Base-by-base conservation (phyloP, 2,329 filamentous ascomycete genomes). In the Dichotomopilus funicola region DNA sequence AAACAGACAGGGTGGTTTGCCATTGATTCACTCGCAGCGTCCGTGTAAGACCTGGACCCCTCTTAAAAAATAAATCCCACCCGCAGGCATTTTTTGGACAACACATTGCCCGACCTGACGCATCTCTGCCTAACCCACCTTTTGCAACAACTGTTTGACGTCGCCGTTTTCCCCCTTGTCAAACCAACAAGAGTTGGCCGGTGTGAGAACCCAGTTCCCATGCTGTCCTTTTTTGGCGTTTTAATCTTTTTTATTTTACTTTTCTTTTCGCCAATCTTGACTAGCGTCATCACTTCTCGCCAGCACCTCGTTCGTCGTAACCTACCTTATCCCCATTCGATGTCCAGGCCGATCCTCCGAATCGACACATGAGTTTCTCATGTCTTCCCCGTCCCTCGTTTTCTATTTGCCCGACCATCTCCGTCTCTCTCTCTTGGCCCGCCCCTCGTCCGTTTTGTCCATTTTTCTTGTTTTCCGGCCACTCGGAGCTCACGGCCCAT, bases 281-380 rank as follows among this genome's bases (percentile, higher is more conserved):
- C 62, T 69, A 69, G 71, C 67, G 66, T 69, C 67, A 68, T 50
- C 47, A 54, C 37, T 45, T 61, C 70, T 69, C 71, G 70, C 68
- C 72, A 72, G 69, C 66, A 27, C 19, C 71, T 66, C 38, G 35
- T 47, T 42, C 36, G 49, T 49, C 33, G 47, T 42, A 41, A 34
- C 31, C 27, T 34, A 19, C 13, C 19, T 50, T 9, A n/a, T 44
- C 6, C 37, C 2, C 40, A 34, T 44, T 55, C 40, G 47, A 48
- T 59, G 59, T 60, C 50, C 57, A 55, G 58, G 61, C 61, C 42
- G 31, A 44, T 56, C 53, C 41, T 27, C 35, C 55, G 38, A 55
- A 27, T 27, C 19, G 19, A 27, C 19, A 27, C 19, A 27, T 27
- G 19, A 27, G 19, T 27, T 27, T 27, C 19, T 27, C 19, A 27